Evolutionary conservation across 2,329 filamentous ascomycete genomes (phyloP).

Genomic region (Calonectria leucothoes): DNA sequence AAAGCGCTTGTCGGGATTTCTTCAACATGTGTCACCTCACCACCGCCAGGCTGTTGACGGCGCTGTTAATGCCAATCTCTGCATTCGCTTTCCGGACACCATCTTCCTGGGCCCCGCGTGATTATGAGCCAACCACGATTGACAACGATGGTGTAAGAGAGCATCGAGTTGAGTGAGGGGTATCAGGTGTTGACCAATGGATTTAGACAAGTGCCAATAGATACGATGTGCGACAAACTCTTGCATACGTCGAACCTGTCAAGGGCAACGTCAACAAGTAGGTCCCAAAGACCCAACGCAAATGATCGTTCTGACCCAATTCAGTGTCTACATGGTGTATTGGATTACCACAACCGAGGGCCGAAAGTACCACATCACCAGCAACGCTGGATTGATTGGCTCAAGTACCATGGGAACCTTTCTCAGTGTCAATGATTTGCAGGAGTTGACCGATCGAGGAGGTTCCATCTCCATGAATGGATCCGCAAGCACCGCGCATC

Average conservation of each 20-base stretch:
- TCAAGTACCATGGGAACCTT: neutral
- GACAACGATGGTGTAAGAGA: neutral
- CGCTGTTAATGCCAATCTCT: neutral
- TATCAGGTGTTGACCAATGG: neutral
- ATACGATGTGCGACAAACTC: neutral
- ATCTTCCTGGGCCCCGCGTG: neutral
- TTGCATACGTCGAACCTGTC: neutral
- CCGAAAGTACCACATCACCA: neutral
- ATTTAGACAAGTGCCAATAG: neutral
- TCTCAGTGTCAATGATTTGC: neutral
- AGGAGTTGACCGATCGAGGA: neutral
- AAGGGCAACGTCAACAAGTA: neutral
- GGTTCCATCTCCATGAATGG: neutral
- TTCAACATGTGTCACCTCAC: neutral
- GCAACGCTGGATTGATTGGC: neutral
- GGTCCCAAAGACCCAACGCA: neutral
- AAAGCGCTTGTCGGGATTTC: neutral
- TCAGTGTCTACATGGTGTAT: neutral
- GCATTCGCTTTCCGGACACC: neutral
- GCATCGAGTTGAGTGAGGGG: rapidly evolving
- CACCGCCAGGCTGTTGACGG: neutral
- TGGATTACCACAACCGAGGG: neutral
- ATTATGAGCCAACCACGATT: neutral
- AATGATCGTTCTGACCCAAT: neutral
- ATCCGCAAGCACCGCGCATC: neutral